Percentiles rank a stretch among this genome's conserved stretches.
Conservation (phyloP, 257 asterid species). For the Scutellaria galericulata region DNA sequence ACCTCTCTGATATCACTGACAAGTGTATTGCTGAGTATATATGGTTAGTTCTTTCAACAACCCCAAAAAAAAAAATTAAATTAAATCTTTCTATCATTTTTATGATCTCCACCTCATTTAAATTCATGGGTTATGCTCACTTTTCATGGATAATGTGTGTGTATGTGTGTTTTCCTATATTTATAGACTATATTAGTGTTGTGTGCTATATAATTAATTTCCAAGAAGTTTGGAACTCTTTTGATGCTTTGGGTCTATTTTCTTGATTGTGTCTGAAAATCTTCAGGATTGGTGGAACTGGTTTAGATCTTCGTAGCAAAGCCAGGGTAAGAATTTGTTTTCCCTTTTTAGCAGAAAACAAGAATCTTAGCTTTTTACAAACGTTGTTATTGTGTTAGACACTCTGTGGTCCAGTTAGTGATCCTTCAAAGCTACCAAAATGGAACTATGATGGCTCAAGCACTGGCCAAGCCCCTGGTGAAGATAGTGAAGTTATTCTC, state of each 20-base stretch:
- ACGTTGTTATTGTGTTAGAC: slow-evolving; percentile 39
- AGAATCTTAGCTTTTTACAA: neutral
- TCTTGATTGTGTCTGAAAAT: neutral
- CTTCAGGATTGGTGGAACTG: slow-evolving; percentile 63
- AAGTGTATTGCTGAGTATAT: slow-evolving; percentile 74
- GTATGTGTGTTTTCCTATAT: neutral
- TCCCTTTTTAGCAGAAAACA: neutral
- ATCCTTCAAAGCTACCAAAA: slow-evolving; percentile 62
- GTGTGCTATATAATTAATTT: neutral
- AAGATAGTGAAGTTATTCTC: slow-evolving; percentile 62
- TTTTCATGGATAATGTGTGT: neutral
- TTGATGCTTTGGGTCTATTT: neutral
- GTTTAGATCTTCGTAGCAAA: slow-evolving; percentile 59
- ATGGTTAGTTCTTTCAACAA: slow-evolving; percentile 46
- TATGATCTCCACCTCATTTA: neutral
- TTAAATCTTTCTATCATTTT: neutral
- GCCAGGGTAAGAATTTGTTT: slow-evolving; percentile 46
- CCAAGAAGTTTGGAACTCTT: slow-evolving; percentile 33
- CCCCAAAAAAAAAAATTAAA: no score
- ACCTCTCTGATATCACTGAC: slow-evolving; percentile 58
- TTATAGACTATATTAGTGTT: no score
- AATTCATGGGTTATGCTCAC: neutral
- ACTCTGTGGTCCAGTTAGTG: slow-evolving; percentile 46
- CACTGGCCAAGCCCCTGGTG: slow-evolving; percentile 65
- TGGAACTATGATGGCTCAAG: slow-evolving; percentile 65